Conservation (phyloP, 2,329 filamentous ascomycete species). For the Gremmenia infestans region DNA sequence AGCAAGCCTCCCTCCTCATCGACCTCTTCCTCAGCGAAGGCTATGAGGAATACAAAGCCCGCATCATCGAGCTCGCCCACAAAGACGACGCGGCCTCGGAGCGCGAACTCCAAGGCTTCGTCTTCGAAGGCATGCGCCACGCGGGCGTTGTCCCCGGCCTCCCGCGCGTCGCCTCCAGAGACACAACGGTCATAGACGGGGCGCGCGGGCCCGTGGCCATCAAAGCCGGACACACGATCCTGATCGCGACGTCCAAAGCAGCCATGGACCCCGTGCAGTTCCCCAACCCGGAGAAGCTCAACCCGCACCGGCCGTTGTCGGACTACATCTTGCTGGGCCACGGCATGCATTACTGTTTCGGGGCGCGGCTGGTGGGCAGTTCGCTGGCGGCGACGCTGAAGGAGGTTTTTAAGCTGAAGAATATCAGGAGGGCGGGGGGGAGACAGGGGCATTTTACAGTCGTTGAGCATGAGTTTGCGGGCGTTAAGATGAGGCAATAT, state of each 20-base stretch:
- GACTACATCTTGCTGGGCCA: conserved; percentile 37
- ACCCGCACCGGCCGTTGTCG: conserved; percentile 38
- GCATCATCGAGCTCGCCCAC: conserved; percentile 45
- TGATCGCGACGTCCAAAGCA: conserved; percentile 40
- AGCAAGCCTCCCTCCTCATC: conserved; percentile 48
- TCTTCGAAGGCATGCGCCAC: conserved; percentile 51
- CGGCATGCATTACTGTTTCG: conserved; percentile 39
- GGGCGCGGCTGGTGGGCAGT: conserved; percentile 35
- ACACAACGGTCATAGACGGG: conserved; percentile 41
- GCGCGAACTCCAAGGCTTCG: conserved; percentile 46
- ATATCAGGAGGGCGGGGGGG: conserved; percentile 35
- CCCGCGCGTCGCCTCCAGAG: conserved; percentile 43
- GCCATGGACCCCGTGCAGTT: conserved; percentile 37
- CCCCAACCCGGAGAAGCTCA: conserved; percentile 36
- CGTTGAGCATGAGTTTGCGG: conserved; percentile 42
- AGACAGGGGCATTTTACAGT: conserved; percentile 36
- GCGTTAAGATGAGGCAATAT: conserved; percentile 43
- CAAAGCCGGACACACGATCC: conserved; percentile 39
- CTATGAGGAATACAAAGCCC: conserved; percentile 46
- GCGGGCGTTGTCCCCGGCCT: conserved; percentile 47
- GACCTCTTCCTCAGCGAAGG: conserved; percentile 46
- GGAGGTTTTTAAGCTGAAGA: conserved; percentile 42
- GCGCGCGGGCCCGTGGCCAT: conserved; percentile 41
- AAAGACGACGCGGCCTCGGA: conserved; percentile 38
- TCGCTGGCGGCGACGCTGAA: conserved; percentile 38